phyloP scores from a whole-genome alignment of 1,284 basidiomycete genomes.

The Volvariella volvacea region DNA sequence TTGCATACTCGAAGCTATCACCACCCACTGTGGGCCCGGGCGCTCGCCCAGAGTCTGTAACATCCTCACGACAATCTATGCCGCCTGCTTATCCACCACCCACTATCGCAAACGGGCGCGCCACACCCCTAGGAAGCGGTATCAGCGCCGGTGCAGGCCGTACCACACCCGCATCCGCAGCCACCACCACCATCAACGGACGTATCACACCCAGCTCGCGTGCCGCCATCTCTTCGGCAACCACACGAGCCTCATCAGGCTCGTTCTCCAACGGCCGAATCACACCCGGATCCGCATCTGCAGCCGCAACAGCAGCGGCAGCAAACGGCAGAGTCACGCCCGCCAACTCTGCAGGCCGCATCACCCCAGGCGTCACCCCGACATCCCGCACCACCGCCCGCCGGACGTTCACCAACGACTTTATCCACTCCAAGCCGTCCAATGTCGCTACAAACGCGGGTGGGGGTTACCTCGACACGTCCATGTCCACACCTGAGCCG shows the following conservation, averaged over 20 bases:
- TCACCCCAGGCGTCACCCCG: slow-evolving; percentile 25
- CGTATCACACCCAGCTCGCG: slow-evolving; percentile 45
- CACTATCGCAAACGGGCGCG: too few species aligned
- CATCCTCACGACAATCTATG: slow-evolving; percentile 56
- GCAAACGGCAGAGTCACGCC: slow-evolving; percentile 32
- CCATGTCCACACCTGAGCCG: slow-evolving; percentile 26
- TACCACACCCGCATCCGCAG: too few species aligned
- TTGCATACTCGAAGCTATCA: slow-evolving; percentile 77
- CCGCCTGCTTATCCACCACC: neutral
- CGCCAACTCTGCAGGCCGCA: slow-evolving; percentile 27
- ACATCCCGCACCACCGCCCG: slow-evolving; percentile 18
- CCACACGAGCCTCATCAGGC: slow-evolving; percentile 21
- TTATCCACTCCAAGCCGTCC: neutral
- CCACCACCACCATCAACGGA: slow-evolving; percentile 21
- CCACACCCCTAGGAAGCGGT: too few species aligned
- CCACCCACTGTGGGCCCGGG: slow-evolving; percentile 59
- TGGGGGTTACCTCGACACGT: slow-evolving; percentile 15
- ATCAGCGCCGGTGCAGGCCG: too few species aligned
- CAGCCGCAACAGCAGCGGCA: slow-evolving; percentile 18
- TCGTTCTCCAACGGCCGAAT: slow-evolving; percentile 35
- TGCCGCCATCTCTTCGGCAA: slow-evolving; percentile 37
- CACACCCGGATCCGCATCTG: slow-evolving; percentile 24
- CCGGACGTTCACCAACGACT: slow-evolving; percentile 15
- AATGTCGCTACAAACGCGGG: neutral
- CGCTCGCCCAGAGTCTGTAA: slow-evolving; percentile 71